A percentile compares a stretch with the other conserved stretches of the same genome.
phyloP scores from a whole-genome alignment of 2,329 filamentous ascomycete genomes.

The Macrophomina tecta region DNA sequence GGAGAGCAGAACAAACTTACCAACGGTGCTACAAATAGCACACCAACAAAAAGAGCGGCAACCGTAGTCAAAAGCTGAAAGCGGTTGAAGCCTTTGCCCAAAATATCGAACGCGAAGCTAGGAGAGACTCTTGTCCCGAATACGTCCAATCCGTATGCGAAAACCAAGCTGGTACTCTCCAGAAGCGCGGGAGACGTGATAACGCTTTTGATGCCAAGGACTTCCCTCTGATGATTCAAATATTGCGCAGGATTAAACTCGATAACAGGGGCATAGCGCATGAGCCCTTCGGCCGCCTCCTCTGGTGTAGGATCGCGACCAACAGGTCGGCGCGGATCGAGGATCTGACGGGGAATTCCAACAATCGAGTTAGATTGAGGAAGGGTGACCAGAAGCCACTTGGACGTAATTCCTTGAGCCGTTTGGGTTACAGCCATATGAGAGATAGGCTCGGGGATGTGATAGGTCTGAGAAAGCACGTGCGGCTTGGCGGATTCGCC shows the following conservation, averaged over 20 bases:
- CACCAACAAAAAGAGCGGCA: conserved; percentile 76
- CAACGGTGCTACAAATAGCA: conserved; percentile 80
- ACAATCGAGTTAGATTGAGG: conserved; percentile 75
- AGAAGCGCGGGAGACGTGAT: conserved; percentile 78
- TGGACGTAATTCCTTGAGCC: conserved; percentile 85
- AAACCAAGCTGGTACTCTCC: conserved; percentile 89
- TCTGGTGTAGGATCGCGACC: conserved; percentile 80
- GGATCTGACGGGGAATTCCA: conserved; percentile 75
- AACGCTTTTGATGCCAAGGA: conserved; percentile 75
- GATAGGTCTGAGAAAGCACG: conserved; percentile 78
- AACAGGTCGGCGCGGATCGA: conserved; percentile 86
- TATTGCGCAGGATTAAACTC: conserved; percentile 84
- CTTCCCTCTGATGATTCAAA: conserved; percentile 80
- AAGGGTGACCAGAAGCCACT: conserved; percentile 80
- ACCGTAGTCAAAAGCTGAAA: conserved; percentile 84
- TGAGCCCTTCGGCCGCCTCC: conserved; percentile 84
- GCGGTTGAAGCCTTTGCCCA: conserved; percentile 95
- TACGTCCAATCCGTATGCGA: conserved; percentile 86
- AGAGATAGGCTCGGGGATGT: conserved; percentile 79
- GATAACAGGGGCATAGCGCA: conserved; percentile 75
- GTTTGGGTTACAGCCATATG: conserved; percentile 86
- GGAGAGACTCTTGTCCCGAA: conserved; percentile 88
- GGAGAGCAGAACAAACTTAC: conserved; percentile 61
- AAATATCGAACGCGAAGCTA: conserved; percentile 86
- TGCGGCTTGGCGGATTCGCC: conserved; percentile 69